Evolutionary conservation across 129 eudicot species (phyloP).

Genomic region (Arctium lappa): DNA sequence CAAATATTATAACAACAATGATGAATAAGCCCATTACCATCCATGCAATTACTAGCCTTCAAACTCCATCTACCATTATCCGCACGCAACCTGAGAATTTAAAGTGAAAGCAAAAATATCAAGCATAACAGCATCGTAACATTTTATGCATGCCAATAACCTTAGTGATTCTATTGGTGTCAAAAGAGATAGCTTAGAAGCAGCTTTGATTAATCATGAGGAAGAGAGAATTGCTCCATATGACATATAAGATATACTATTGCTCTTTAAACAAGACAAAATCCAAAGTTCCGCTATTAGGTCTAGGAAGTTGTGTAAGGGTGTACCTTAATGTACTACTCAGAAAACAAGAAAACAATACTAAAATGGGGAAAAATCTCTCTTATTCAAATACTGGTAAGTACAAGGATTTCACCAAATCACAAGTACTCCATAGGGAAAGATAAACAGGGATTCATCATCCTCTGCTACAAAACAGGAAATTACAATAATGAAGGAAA

Average conservation of each 20-base stretch:
- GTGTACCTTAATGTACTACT: too few species aligned
- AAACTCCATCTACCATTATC: conserved; percentile 36
- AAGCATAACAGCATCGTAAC: conserved; percentile 2
- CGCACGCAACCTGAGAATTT: conserved; percentile 50
- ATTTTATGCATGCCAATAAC: neutral
- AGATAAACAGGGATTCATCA: too few species aligned
- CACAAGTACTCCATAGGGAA: too few species aligned
- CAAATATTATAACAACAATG: neutral
- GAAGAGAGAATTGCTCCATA: neutral
- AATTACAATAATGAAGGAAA: too few species aligned
- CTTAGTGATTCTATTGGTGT: neutral
- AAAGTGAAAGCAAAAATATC: conserved; percentile 9
- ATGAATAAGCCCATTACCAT: conserved; percentile 52
- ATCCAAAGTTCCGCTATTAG: neutral
- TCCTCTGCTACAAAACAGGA: too few species aligned
- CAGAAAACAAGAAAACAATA: too few species aligned
- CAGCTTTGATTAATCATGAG: neutral
- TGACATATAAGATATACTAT: neutral
- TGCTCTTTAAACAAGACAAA: neutral
- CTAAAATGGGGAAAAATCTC: too few species aligned
- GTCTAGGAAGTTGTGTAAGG: too few species aligned
- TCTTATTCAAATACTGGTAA: too few species aligned
- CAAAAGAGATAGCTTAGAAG: neutral
- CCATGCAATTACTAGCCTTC: conserved; percentile 29
- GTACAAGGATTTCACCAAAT: too few species aligned